These are phyloP conservation scores for Fusarium devonianum DNA, from an alignment of 2,329 filamentous ascomycete genomes.

Conservation along the genomic window DNA sequence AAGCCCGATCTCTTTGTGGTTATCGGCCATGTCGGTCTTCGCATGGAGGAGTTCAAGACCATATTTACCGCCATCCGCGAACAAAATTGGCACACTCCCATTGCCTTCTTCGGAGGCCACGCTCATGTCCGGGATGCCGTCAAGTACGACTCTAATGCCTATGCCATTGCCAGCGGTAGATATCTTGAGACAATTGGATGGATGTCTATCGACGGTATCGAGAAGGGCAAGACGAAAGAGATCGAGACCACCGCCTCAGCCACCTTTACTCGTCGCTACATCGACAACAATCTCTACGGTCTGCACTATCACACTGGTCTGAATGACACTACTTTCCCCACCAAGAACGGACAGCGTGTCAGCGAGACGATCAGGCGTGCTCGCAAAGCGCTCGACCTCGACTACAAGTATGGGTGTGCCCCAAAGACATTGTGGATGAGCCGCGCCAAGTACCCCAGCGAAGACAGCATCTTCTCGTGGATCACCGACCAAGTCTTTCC, in stretches of 20 bases:
- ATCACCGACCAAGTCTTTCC: conserved; percentile 79
- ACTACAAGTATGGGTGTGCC: conserved; percentile 81
- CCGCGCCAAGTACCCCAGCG: conserved; percentile 74
- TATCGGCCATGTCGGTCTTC: conserved; percentile 82
- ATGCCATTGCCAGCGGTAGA: conserved; percentile 83
- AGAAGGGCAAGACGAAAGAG: conserved; percentile 38
- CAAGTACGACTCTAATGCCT: conserved; percentile 78
- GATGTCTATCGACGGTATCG: conserved; percentile 79
- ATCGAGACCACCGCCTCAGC: conserved; percentile 49
- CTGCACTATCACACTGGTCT: conserved; percentile 81
- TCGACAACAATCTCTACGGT: conserved; percentile 91
- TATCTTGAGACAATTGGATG: conserved; percentile 97
- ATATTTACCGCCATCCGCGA: conserved; percentile 82
- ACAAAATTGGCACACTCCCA: conserved; percentile 80
- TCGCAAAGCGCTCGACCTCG: conserved; percentile 74
- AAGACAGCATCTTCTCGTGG: conserved; percentile 82
- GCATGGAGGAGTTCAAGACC: conserved; percentile 78
- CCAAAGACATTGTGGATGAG: conserved; percentile 84
- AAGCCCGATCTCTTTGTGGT: conserved; percentile 89
- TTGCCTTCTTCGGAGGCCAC: conserved; percentile 92
- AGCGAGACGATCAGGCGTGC: conserved; percentile 73
- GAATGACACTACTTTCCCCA: conserved; percentile 76
- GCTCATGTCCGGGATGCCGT: conserved; percentile 86
- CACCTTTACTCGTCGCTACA: conserved; percentile 80
- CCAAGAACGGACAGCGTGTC: conserved; percentile 75